A percentile compares a stretch with the other conserved stretches of the same genome.
phyloP scores from a whole-genome alignment of 129 eudicot genomes.

The Pittosporum tobira region DNA sequence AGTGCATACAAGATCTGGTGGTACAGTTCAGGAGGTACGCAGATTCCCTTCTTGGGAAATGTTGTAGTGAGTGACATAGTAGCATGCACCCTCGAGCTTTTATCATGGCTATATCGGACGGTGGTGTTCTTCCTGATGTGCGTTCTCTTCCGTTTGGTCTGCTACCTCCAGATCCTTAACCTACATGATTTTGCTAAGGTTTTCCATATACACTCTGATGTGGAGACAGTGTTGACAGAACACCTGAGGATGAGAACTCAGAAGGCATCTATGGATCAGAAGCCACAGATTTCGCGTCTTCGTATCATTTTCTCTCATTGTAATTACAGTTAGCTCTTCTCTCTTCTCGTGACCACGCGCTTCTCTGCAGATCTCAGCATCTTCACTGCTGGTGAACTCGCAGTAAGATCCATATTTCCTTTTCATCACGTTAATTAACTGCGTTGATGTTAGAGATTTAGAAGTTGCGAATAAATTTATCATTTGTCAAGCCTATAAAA shows the following conservation, averaged over 20 bases:
- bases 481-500: too few relatives aligned
- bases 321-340: slow-evolving; percentile 19
- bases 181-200: slow-evolving; percentile 72
- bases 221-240: slow-evolving; percentile 50
- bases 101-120: slow-evolving; percentile 24
- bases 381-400: slow-evolving; percentile 20
- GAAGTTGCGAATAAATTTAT: too few relatives aligned
- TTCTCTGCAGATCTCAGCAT: slow-evolving; percentile 11
- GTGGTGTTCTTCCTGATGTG: slow-evolving; percentile 42
- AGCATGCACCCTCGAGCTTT: slow-evolving; percentile 10
- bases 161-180: slow-evolving; percentile 82
- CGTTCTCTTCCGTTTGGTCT: slow-evolving; percentile 67
- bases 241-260: slow-evolving; percentile 73
- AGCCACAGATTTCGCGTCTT: slow-evolving; percentile 23
- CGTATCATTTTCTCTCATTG: slow-evolving; percentile 8
- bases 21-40: slow-evolving; percentile 21
- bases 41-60: slow-evolving; percentile 22
- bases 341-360: slow-evolving; percentile 18
- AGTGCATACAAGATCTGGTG: slow-evolving; percentile 25
- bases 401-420: neutral
- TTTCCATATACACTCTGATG: slow-evolving; percentile 59
- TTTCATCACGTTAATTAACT: neutral
- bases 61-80: slow-evolving; percentile 8
- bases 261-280: slow-evolving; percentile 42
- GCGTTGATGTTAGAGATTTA: neutral